Evolutionary conservation across 192 early-diverging fungal species (phyloP), one percentile per base, ranked within the genome.

Genomic region (Coemansia biformis): DNA sequence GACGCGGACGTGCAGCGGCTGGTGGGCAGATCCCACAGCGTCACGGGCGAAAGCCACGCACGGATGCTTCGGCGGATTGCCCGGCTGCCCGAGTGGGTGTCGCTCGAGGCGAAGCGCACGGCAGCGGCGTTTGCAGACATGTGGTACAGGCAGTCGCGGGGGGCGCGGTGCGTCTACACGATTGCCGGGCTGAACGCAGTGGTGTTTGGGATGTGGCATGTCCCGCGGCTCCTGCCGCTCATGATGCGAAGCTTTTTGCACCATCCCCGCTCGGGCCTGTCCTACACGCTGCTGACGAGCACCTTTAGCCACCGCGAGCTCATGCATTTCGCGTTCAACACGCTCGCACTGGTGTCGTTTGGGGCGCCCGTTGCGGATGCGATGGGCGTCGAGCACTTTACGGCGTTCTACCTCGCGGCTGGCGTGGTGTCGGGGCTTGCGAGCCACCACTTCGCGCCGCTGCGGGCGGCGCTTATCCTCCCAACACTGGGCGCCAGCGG

Each of bases 401-500:
- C 84, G 12, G 89, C 89, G 0, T 88, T 92, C 46, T 95, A 93
- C 37, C 24, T 91, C 8, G 72, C 85, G 0, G 78, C 86, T 0
- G 89, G 79, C 31, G 67, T 83, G n/a, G 29, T 78, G 0, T 78
- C 89, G 1, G 80, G 81, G 10, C 43, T 89, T 9, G 81, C 73
- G 0, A 85, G 83, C 18, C 92, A 92, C 55, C 41, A 83, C 23
- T 46, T 63, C 8, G 24, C 62, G n/a, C 71, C 66, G 58, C 29
- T 59, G 58, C 38, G 62, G 54, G 38, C 59, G 38, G 44, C 62
- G 34, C 32, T 51, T 48, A 73, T 86, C 10, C 49, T 82, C 33
- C 82, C 87, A 2, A 77, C 79, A 15, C 62, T 95, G 29, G 92
- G 92, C 16, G 92, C 92, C 17, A 86, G 81, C 51, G 91, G 91